Evolutionary conservation across 768 basidiomycete species (phyloP).

Genomic region (Serpula lacrymans): DNA sequence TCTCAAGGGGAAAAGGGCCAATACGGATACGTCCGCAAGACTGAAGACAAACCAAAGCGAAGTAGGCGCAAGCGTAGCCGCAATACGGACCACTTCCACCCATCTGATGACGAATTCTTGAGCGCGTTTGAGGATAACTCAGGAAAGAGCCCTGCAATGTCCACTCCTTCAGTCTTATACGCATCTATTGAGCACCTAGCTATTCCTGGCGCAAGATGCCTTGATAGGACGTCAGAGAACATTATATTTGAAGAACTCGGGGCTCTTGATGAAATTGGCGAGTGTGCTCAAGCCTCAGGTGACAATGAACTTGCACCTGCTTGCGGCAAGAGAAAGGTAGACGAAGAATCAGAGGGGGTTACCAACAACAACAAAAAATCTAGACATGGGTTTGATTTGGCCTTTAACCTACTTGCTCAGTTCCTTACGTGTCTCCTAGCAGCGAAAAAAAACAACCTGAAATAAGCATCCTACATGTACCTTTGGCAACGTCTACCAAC

Average conservation of each 20-base stretch:
- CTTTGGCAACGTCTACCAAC: constrained; percentile 5
- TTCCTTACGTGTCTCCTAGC: too few relatives aligned
- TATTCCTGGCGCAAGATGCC: constrained; percentile 23
- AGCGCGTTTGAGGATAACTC: too few relatives aligned
- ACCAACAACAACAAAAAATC: constrained; percentile 42
- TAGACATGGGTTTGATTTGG: constrained; percentile 30
- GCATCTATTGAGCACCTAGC: constrained; percentile 15
- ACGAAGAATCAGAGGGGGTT: constrained; percentile 34
- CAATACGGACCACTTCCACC: constrained; percentile 22
- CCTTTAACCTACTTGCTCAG: too few relatives aligned
- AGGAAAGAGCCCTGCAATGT: constrained; percentile 15
- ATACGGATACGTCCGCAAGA: constrained; percentile 75
- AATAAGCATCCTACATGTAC: too few relatives aligned
- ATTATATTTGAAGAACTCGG: constrained; percentile 65
- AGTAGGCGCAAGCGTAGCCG: constrained; percentile 45
- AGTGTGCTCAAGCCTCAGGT: constrained; percentile 66
- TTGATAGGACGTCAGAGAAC: constrained; percentile 31
- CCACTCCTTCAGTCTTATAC: constrained; percentile 5
- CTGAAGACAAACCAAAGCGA: constrained; percentile 67
- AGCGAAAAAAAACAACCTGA: too few relatives aligned
- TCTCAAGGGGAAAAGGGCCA: constrained; percentile 73
- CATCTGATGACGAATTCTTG: constrained; percentile 14
- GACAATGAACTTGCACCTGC: constrained; percentile 60
- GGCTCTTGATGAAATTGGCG: constrained; percentile 59
- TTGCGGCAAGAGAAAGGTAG: constrained; percentile 64